Percentiles rank a stretch among this genome's conserved stretches.
These are phyloP conservation scores for Sclerotinia trifoliorum DNA, from an alignment of 2,329 filamentous ascomycete species.

Conservation along the genomic window DNA sequence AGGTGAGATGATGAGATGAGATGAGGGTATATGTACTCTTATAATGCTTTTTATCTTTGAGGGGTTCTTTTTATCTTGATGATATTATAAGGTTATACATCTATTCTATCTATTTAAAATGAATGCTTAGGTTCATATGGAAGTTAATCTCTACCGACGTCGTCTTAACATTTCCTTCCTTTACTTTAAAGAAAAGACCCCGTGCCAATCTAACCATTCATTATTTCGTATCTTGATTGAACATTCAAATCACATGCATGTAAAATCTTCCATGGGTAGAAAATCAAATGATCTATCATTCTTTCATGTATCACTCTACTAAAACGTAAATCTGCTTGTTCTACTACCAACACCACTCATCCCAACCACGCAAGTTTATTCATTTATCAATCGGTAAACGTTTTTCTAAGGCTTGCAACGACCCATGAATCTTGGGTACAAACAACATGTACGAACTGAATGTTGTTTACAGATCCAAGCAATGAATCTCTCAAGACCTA, in stretches of 20 bases:
- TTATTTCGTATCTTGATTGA: not conserved
- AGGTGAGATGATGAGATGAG: too few species aligned
- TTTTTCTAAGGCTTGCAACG: conserved; percentile 68
- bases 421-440: conserved; percentile 80
- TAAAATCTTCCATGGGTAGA: not conserved
- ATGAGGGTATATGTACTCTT: too few species aligned
- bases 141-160: too few species aligned
- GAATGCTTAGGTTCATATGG: too few species aligned
- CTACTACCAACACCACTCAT: not conserved
- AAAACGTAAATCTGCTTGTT: not conserved
- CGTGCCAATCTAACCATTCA: not conserved
- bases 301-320: not conserved
- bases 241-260: not conserved
- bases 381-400: not conserved
- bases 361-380: not conserved
- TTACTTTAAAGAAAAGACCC: too few species aligned
- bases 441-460: conserved; percentile 63
- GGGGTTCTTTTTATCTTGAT: too few species aligned
- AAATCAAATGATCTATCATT: not conserved
- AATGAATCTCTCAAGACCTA: conserved; percentile 79
- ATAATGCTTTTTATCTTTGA: too few species aligned
- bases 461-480: conserved; percentile 64
- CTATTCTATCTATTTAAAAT: too few species aligned
- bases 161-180: too few species aligned
- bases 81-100: too few species aligned